Evolutionary conservation across 306 rosid species (phyloP), one percentile per base, ranked within the genome.

Genomic region (Cicer pinnatifidum): DNA sequence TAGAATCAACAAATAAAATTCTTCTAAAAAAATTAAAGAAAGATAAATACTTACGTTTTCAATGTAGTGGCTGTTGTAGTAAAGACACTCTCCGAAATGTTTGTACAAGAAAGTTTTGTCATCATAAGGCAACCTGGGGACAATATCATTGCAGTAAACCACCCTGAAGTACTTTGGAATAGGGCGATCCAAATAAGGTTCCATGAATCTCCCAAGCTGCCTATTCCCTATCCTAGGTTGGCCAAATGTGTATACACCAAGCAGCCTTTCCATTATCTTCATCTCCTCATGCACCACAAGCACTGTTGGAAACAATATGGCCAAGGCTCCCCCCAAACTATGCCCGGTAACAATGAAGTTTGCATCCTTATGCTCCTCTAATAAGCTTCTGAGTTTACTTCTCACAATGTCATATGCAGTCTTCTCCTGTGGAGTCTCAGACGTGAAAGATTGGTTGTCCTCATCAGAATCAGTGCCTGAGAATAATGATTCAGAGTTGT

Each of bases 281-380:
- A 6, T 80, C 82, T 89, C 90, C 74, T 81, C 75, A 5, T 92
- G 89, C 77, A 84, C 73, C 71, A 86, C 87, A 69, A 92, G 82
- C 72, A 92, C 85, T 3, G 87, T 81, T 16, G 91, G 91, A 72
- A 88, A 88, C 82, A 92, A 37, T 58, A 86, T 72, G 67, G 96
- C 96, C 28, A 92, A 81, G 8, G 97, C 96, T 15, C 92, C 92
- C 9, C 97, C 97, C 68, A 89, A 77, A 69, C 96, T 89, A 83
- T 89, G 97, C 15, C 96, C 96, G 1, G 97, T 88, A 67, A 92
- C 88, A 12, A 89, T 35, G 58, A 92, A 85, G 33, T 88, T 88
- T 37, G 96, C 90, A 59, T 86, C 82, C 85, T 81, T 76, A 74
- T 92, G 96, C 77, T 89, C 90, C 82, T 78, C 35, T 9, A 88